Conservation (phyloP, 2,329 filamentous ascomycete genomes). For the Fusarium acutatum region DNA sequence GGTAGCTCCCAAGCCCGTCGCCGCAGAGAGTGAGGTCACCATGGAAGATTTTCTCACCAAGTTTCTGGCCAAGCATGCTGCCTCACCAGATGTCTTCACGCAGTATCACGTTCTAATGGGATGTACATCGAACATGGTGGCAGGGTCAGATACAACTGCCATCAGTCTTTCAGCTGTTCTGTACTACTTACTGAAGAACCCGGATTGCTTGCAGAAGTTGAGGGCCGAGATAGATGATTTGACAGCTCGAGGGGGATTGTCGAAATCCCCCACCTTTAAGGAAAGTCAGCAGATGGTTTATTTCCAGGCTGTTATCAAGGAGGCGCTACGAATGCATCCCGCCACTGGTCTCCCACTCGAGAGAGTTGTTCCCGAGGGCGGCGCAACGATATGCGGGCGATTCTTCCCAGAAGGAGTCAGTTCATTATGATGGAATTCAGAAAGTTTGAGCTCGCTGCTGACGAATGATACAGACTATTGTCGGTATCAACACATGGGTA, state of each 20-base stretch:
- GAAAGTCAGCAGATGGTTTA: slow-evolving; percentile 34
- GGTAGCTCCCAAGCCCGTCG: not conserved
- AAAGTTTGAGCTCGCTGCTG: accelerated
- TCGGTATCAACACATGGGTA: slow-evolving; percentile 38
- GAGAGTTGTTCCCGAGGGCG: slow-evolving; percentile 31
- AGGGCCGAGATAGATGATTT: slow-evolving; percentile 9
- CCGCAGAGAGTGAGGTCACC: not conserved
- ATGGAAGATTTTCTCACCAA: slow-evolving; percentile 38
- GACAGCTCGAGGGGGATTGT: not conserved
- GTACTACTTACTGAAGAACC: slow-evolving; percentile 27
- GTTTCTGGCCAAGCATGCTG: slow-evolving; percentile 29
- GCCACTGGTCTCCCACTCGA: slow-evolving; percentile 29
- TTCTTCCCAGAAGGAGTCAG: slow-evolving; percentile 34
- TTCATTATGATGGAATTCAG: accelerated
- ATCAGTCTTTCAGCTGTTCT: slow-evolving; percentile 33
- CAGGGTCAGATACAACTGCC: slow-evolving; percentile 36
- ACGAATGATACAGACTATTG: slow-evolving; percentile 6
- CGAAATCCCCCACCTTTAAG: slow-evolving; percentile 16
- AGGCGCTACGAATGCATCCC: slow-evolving; percentile 33
- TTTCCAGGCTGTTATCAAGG: slow-evolving; percentile 34
- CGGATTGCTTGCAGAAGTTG: slow-evolving; percentile 4
- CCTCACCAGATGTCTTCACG: slow-evolving; percentile 17
- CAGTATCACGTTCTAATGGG: slow-evolving; percentile 31
- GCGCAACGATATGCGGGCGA: slow-evolving; percentile 14
- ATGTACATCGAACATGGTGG: slow-evolving; percentile 35